These are phyloP conservation scores for Gyromitra esculenta DNA, from an alignment of 2,329 filamentous ascomycete genomes.

Conservation along the genomic window DNA sequence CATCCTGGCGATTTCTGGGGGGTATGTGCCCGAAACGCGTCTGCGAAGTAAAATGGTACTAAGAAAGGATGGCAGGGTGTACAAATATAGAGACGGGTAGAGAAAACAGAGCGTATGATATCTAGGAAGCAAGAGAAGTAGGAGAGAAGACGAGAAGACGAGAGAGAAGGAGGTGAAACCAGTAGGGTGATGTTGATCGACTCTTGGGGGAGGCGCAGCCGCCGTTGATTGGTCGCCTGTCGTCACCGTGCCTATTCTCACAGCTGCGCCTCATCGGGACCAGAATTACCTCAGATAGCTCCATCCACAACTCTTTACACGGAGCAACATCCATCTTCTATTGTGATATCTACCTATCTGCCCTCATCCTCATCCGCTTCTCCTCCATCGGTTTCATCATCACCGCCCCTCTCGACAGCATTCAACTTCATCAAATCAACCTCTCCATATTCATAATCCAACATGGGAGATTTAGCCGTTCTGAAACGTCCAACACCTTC, in stretches of 20 bases:
- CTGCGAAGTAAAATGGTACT: background rate
- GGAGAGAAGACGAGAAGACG: background rate
- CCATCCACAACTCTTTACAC: background rate
- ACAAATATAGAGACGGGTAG: conserved; percentile 7
- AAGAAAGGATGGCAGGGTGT: conserved; percentile 10
- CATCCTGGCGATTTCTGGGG: conserved; percentile 63
- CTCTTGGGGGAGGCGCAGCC: background rate
- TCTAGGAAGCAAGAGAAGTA: background rate
- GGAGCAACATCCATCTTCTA: conserved; percentile 15
- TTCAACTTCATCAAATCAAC: conserved; percentile 6
- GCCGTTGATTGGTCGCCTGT: conserved; percentile 21
- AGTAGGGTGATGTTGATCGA: conserved; percentile 14
- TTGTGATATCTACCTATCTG: background rate
- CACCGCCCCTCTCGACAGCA: conserved; percentile 11
- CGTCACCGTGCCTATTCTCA: conserved; percentile 37
- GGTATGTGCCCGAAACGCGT: conserved; percentile 11
- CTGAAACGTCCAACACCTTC: conserved; percentile 50
- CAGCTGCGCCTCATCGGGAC: conserved; percentile 30
- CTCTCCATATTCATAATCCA: conserved; percentile 26
- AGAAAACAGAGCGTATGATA: background rate
- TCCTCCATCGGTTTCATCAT: conserved; percentile 29
- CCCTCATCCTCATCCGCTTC: background rate
- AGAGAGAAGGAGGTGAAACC: background rate
- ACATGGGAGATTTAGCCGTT: conserved; percentile 54
- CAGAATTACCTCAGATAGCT: conserved; percentile 28